These are phyloP conservation scores for Diaporthe nobilis DNA, from an alignment of 2,329 filamentous ascomycete genomes.

Conservation along the genomic window DNA sequence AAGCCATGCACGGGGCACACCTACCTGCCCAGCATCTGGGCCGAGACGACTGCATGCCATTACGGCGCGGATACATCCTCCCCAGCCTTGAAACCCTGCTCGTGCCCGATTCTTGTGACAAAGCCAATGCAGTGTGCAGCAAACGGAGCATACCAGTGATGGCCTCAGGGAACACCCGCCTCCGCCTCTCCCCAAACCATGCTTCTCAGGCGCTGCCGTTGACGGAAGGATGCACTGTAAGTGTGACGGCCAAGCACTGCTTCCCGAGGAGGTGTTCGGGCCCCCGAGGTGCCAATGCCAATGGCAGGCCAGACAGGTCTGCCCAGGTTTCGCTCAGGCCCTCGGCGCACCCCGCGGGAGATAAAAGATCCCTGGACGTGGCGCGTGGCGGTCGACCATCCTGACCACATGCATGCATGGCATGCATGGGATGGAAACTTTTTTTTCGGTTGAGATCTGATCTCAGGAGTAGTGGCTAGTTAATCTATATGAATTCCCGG, in stretches of 20 bases:
- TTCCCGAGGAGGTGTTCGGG: background rate
- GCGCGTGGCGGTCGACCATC: background rate
- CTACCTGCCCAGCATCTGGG: background rate
- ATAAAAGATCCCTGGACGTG: background rate
- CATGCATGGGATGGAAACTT: background rate
- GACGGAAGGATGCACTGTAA: conserved; percentile 1
- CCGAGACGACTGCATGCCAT: background rate
- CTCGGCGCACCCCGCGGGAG: conserved; percentile 20
- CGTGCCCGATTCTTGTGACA: background rate
- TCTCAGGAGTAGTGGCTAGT: background rate
- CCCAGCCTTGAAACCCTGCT: background rate
- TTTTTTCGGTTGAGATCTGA: conserved; percentile 2
- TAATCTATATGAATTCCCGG: background rate
- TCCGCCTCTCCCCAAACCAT: too few relatives aligned
- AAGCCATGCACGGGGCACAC: background rate
- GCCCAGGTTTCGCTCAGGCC: background rate
- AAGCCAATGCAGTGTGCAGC: background rate
- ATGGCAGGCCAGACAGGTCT: background rate
- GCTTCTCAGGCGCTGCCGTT: background rate
- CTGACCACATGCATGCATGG: background rate
- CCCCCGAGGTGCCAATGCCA: background rate
- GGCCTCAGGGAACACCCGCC: background rate
- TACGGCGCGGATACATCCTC: background rate
- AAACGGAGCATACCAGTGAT: background rate
- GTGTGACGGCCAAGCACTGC: background rate